Evolutionary conservation across 768 basidiomycete genomes (phyloP).

Genomic region (Termitomyces heimii): DNA sequence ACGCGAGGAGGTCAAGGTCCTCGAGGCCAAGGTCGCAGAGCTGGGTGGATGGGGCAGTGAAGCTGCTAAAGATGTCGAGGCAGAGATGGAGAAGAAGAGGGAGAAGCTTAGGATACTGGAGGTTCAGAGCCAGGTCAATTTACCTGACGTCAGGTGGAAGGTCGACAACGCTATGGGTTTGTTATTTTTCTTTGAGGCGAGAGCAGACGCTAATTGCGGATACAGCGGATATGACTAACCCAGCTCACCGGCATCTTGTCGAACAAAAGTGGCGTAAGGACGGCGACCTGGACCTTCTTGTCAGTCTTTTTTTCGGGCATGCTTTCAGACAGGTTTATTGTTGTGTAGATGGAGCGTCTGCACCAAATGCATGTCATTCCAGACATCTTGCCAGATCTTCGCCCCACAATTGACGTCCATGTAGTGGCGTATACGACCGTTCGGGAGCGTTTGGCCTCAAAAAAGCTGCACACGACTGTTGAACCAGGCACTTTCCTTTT

Average conservation of each 20-base stretch:
- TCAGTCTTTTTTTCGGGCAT: conserved; percentile 27
- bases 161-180: conserved; percentile 74
- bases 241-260: conserved; percentile 70
- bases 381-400: conserved; percentile 69
- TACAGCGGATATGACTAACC: conserved; percentile 61
- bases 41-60: conserved; percentile 20
- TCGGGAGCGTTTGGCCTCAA: conserved; percentile 23
- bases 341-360: conserved; percentile 80
- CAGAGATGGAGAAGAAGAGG: conserved; percentile 36
- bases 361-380: conserved; percentile 90
- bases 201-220: not conserved
- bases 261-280: conserved; percentile 85
- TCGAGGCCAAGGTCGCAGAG: conserved; percentile 19
- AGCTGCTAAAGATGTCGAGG: conserved; percentile 24
- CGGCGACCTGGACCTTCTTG: conserved; percentile 79
- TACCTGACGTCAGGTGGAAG: conserved; percentile 78
- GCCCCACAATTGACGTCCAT: conserved; percentile 70
- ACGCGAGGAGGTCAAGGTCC: conserved; percentile 19
- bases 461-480: conserved; percentile 37
- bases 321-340: not conserved
- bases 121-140: conserved; percentile 76
- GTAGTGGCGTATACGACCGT: conserved; percentile 39
- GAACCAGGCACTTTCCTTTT: conserved; percentile 67
- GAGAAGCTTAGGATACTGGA: conserved; percentile 56
- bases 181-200: conserved; percentile 19